phyloP scores from a whole-genome alignment of 805 yeast species.

The Candida coleopterorum region DNA sequence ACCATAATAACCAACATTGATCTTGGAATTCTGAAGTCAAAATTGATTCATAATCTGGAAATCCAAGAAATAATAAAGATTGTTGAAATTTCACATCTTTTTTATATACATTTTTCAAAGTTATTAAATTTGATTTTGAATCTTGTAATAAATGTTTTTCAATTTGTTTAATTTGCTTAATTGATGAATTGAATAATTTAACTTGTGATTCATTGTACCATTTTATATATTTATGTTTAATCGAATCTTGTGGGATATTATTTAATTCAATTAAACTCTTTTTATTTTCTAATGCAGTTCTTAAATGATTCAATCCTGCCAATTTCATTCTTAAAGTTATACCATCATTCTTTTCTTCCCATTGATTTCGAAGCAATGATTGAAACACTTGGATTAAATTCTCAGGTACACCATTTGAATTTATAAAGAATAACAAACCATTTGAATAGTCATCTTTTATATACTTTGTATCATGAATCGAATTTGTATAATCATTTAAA shows the following conservation, averaged over 20 bases:
- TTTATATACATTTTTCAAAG: conserved; percentile 56
- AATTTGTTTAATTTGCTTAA: conserved; percentile 39
- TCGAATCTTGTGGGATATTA: conserved; percentile 14
- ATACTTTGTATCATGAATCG: conserved; percentile 16
- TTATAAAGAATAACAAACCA: conserved; percentile 37
- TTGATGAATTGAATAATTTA: conserved; percentile 38
- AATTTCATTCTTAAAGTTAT: conserved; percentile 51
- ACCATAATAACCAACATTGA: conserved; percentile 58
- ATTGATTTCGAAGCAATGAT: conserved; percentile 42
- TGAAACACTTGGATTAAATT: conserved; percentile 52
- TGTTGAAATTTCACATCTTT: conserved; percentile 50
- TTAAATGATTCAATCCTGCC: conserved; percentile 56
- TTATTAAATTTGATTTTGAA: conserved; percentile 41
- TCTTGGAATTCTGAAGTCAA: conserved; percentile 46
- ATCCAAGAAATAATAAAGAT: conserved; percentile 55
- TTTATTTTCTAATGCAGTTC: conserved; percentile 50
- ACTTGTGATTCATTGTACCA: conserved; percentile 48
- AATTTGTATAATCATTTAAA: conserved; percentile 34
- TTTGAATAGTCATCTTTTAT: conserved; percentile 16
- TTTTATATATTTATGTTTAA: conserved; percentile 23
- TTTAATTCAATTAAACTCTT: conserved; percentile 10
- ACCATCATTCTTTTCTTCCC: conserved; percentile 38
- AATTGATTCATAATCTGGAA: conserved; percentile 49
- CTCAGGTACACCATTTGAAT: conserved; percentile 33
- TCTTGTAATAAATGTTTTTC: conserved; percentile 44